Base-by-base conservation (phyloP, 2,329 filamentous ascomycete species). In the Trichoderma guizhouense region DNA sequence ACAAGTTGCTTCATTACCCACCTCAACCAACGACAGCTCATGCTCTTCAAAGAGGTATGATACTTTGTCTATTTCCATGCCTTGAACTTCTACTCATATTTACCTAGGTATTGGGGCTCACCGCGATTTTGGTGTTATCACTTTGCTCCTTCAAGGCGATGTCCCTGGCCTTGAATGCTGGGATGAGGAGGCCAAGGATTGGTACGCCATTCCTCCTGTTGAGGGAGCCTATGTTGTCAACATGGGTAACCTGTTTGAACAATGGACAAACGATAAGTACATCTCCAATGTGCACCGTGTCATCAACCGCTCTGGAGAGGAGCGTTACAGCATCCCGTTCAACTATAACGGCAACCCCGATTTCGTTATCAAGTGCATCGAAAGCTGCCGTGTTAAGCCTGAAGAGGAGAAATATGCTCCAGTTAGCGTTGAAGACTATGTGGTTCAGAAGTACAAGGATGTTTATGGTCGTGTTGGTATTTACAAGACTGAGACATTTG, bases 331-430 rank as follows among this genome's bases (percentile, higher is more conserved):
- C 36, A 39, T 39, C 36, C 36, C 36, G 7, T 39, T 39, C 36
- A 39, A 39, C 36, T 39, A 39, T 8, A 39, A 39, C 15, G 36
- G 36, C 15, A 39, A 39, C 36, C 36, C 36, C 36, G 36, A 39
- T 39, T 39, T 39, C 36, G 36, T 39, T 39, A 39, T 39, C 15
- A 69, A 65, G 34, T 72, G 71, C 30, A 21, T 72, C 51, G 61
- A 70, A 32, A 71, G 32, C 21, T 71, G 61, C 61, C 67, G 67
- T 24, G 61, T 28, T 43, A 66, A 70, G 32, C 21, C 58, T 5
- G 57, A 71, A 14, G 61, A 71, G 4, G 67, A 70, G 60, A 72
- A 71, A n/a, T 72, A 72, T 58, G 67, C 67, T 24, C 71, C 71
- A 7, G 68, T 72, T 21, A 67, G 32, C n/a, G 71, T 72, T 6